Evolutionary conservation across 1,139 yeast species (phyloP).

Genomic region (Suhomyces panamericanus): DNA sequence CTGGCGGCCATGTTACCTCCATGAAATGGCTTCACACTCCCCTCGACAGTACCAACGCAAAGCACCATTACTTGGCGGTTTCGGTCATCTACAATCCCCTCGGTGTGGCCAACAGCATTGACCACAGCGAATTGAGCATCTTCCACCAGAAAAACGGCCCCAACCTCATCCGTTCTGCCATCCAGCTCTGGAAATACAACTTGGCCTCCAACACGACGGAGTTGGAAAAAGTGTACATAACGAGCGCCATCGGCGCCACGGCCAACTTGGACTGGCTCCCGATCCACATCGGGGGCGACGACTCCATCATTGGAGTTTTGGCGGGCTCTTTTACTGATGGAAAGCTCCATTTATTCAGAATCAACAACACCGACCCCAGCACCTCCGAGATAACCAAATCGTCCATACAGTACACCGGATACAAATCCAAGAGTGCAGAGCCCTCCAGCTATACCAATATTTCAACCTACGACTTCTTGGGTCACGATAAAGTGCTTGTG

Average conservation of each 20-base stretch:
- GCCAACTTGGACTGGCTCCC: constrained; percentile 56
- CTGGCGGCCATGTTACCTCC: constrained; percentile 58
- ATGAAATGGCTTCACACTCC: constrained; percentile 52
- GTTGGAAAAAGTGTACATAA: constrained; percentile 38
- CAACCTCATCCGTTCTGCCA: constrained; percentile 31
- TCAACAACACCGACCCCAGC: constrained; percentile 22
- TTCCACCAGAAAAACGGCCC: constrained; percentile 20
- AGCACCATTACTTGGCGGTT: constrained; percentile 50
- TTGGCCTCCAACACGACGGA: constrained; percentile 22
- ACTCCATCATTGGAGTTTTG: constrained; percentile 41
- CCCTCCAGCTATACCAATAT: constrained; percentile 8
- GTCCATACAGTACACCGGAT: constrained; percentile 26
- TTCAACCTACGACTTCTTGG: constrained; percentile 57
- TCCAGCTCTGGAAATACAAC: constrained; percentile 52
- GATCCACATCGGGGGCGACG: constrained; percentile 21
- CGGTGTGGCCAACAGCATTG: constrained; percentile 26
- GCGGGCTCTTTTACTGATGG: constrained; percentile 69
- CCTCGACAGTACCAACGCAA: constrained; percentile 14
- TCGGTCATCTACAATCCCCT: constrained; percentile 38
- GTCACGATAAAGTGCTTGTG: constrained; percentile 49
- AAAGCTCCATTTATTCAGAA: constrained; percentile 51
- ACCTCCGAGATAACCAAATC: constrained; percentile 28
- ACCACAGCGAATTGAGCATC: constrained; percentile 36
- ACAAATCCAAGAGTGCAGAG: background rate
- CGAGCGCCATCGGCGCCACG: constrained; percentile 52